These are phyloP conservation scores for Mucor plumbeus DNA, from an alignment of 371 early-diverging fungal genomes.

Conservation along the genomic window DNA sequence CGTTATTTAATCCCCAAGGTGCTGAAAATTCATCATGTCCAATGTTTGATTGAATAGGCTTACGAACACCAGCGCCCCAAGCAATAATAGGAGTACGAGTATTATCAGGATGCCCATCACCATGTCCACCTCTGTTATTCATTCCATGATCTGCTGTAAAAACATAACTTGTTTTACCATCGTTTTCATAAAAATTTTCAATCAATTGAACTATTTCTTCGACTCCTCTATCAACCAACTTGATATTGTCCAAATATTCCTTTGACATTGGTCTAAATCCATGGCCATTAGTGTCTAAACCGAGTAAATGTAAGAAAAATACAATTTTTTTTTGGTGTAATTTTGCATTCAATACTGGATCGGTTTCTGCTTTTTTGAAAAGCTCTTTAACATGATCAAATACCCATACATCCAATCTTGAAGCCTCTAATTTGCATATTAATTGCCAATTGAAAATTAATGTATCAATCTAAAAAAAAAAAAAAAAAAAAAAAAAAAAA, in stretches of 20 bases:
- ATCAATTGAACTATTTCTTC: conserved; percentile 65
- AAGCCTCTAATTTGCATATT: conserved; percentile 65
- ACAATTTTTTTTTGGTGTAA: conserved; percentile 80
- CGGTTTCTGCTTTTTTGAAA: conserved; percentile 45
- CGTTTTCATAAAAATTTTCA: conserved; percentile 79
- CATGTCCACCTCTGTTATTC: conserved; percentile 90
- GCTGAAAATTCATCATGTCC: conserved; percentile 73
- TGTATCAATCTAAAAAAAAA: background rate
- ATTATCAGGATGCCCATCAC: conserved; percentile 95
- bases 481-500: background rate
- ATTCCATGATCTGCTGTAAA: conserved; percentile 97
- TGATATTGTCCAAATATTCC: conserved; percentile 84
- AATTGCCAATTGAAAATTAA: too few species aligned
- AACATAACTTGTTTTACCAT: conserved; percentile 85
- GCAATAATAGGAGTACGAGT: conserved; percentile 93
- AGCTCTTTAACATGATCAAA: conserved; percentile 70
- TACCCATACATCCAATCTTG: conserved; percentile 88
- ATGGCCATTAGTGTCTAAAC: conserved; percentile 96
- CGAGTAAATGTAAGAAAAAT: conserved; percentile 92
- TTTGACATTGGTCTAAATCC: conserved; percentile 84
- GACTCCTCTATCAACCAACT: conserved; percentile 81
- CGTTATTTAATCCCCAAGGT: conserved; percentile 63
- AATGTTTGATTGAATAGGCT: conserved; percentile 50
- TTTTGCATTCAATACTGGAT: conserved; percentile 56
- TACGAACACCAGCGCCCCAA: conserved; percentile 92